Evolutionary conservation across 768 basidiomycete species (phyloP), one percentile per base, ranked within the genome.

Genomic region (Naganishia randhawae): DNA sequence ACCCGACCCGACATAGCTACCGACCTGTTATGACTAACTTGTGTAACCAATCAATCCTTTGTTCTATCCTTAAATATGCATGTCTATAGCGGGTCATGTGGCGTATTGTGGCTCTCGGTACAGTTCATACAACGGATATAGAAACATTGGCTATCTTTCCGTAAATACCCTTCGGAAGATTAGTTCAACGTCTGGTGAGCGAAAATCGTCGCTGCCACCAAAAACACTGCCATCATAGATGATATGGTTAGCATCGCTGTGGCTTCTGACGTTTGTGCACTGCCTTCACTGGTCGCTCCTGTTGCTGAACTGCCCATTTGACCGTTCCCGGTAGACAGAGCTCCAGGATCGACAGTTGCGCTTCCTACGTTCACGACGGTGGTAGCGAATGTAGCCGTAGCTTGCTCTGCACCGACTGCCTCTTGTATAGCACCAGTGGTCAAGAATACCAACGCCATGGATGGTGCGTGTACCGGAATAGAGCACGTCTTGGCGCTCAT

Each of bases 361-460:
- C 86, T 86, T 69, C 80, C 79, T 85, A 85, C 27, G 75, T 75
- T n/a, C 77, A 79, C 69, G 72, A 84, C 84, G 8, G 77, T 75
- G 1, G 87, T 88, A n/a, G 81, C 76, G 17, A 83, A 84, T 0
- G 86, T 86, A 14, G 85, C 88, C 10, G 85, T 74, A 3, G 74
- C 74, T 0, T 67, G 71, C 13, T 65, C 69, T 6, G 69, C n/a
- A 14, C 70, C 54, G 14, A 71, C 67, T 8, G 79, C 75, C 52
- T 82, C 82, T 0, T 77, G 66, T 35, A 82, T 73, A 3, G 84
- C 82, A 31, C 76, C 68, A 61, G 82, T 77, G 5, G 81, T 84
- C 33, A 91, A 80, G 82, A 89, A 90, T 68, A 92, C 88, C 51
- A 92, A 82, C 0, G 89, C 89, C 69, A 88, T 86, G 41, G 85